Conservation (phyloP, 805 yeast species). For the Candida nonsorbophila region DNA sequence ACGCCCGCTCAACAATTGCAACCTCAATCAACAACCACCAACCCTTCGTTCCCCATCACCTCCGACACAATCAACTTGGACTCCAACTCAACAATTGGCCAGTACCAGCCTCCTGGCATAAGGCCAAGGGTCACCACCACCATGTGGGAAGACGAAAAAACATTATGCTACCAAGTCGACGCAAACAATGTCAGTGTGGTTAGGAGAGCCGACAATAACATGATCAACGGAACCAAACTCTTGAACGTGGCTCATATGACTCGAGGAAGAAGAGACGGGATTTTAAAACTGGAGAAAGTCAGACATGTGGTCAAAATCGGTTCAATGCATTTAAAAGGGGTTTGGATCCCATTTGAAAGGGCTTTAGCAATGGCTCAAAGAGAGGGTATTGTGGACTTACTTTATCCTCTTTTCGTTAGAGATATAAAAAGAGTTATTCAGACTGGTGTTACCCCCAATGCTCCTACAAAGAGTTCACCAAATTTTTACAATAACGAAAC, state of each 20-base stretch:
- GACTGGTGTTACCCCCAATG: conserved; percentile 37
- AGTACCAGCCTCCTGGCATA: conserved; percentile 41
- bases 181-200: conserved; percentile 78
- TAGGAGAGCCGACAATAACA: conserved; percentile 77
- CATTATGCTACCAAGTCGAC: conserved; percentile 80
- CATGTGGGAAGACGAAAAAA: conserved; percentile 88
- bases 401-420: conserved; percentile 66
- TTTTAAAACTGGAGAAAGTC: conserved; percentile 68
- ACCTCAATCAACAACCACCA: conserved; percentile 1
- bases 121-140: conserved; percentile 74
- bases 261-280: conserved; percentile 81
- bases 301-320: conserved; percentile 83
- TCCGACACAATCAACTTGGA: conserved; percentile 5
- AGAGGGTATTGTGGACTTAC: conserved; percentile 64
- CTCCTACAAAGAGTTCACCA: conserved; percentile 9
- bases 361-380: conserved; percentile 78
- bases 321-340: conserved; percentile 83
- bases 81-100: conserved; percentile 30
- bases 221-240: conserved; percentile 82
- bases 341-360: conserved; percentile 84
- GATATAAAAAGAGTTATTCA: conserved; percentile 59
- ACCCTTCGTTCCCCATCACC: background rate
- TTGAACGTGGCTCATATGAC: conserved; percentile 85
- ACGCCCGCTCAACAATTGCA: background rate
- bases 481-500: no score